Conservation (phyloP, 129 eudicot genomes). For the Gnaphalium uliginosum region DNA sequence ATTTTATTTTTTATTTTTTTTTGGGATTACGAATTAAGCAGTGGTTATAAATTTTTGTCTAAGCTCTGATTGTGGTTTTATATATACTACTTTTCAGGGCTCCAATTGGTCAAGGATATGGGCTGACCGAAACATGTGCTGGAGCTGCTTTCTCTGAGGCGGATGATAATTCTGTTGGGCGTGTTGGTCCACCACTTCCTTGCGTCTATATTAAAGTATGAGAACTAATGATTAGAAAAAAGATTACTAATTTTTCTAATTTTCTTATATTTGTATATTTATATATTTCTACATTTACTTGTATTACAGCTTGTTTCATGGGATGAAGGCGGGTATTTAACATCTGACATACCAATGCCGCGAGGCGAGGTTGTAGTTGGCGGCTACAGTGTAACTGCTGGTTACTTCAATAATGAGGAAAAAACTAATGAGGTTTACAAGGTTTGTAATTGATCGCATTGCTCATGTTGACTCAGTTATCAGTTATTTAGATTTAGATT, state of each 20-base stretch:
- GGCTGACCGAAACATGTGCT: slow-evolving; percentile 96
- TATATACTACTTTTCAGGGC: slow-evolving; percentile 52
- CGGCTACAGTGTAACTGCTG: slow-evolving; percentile 77
- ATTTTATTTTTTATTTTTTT: neutral
- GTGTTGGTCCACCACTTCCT: slow-evolving; percentile 99
- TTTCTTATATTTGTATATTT: neutral
- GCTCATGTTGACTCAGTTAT: slow-evolving; percentile 9
- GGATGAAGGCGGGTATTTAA: slow-evolving; percentile 94
- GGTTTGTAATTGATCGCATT: slow-evolving; percentile 37
- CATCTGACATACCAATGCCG: slow-evolving; percentile 89
- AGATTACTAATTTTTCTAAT: neutral
- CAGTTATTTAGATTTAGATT: neutral
- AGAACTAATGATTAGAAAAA: neutral
- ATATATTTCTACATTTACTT: slow-evolving; percentile 1
- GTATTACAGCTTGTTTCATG: slow-evolving; percentile 84
- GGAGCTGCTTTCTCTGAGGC: slow-evolving; percentile 93
- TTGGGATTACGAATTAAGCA: neutral
- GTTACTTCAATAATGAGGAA: slow-evolving; percentile 81
- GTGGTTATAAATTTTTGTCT: slow-evolving; percentile 3
- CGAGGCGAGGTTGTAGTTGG: slow-evolving; percentile 94
- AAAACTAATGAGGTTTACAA: slow-evolving; percentile 87
- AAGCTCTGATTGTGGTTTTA: neutral
- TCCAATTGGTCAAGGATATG: slow-evolving; percentile 98
- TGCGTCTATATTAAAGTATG: slow-evolving; percentile 81
- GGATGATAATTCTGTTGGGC: slow-evolving; percentile 90